Base-by-base conservation (phyloP, 2,329 filamentous ascomycete species). In the Didymella arachidicola region DNA sequence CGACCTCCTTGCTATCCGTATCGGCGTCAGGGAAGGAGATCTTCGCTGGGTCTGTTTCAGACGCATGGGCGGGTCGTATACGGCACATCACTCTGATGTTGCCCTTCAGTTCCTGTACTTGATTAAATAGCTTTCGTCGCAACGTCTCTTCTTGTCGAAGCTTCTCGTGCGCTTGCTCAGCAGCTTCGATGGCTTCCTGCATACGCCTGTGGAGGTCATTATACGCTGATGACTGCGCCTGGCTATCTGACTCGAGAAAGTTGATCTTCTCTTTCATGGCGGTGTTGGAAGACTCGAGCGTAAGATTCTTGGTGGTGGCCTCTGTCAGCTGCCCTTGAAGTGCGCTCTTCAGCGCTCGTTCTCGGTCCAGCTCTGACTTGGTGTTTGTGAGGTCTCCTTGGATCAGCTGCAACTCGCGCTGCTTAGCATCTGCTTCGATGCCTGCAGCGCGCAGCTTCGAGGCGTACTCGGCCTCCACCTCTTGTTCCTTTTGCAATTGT, bases 41-140 rank as follows among this genome's bases (percentile, higher is more conserved):
- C 49, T 86, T 85, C 3, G 94, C 92, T 12, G 86, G 82, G 25
- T 87, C 83, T 8, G 78, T 78, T 57, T 90, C 88, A 0, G 80
- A 25, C 81, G 82, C 60, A 54, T 70, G 22, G 90, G 89, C 81
- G 1, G 95, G 95, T 39, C 96, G 89, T 27, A 98, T 94, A 74
- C 95, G 88, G 73, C 94, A 98, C 87, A 99, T 99, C 65, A 99
- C 95, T 19, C 95, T 90, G 71, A 99, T 99, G 73, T 99, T 99
- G 69, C 95, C 95, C 77, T 97, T 97, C 59, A 99, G 86, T 73
- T 99, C 95, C 75, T 99, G 93, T 45, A 99, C 94, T 76, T 96
- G 95, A 78, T 98, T 98, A 81, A 98, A 97, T 0, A 99, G 84
- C 67, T 96, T 94, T 22, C 95, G 87, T 14, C 95, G 87, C 49